These are phyloP conservation scores for Schoenoplectus triqueter DNA, from an alignment of 202 grass and related monocot species.

Conservation along the genomic window DNA sequence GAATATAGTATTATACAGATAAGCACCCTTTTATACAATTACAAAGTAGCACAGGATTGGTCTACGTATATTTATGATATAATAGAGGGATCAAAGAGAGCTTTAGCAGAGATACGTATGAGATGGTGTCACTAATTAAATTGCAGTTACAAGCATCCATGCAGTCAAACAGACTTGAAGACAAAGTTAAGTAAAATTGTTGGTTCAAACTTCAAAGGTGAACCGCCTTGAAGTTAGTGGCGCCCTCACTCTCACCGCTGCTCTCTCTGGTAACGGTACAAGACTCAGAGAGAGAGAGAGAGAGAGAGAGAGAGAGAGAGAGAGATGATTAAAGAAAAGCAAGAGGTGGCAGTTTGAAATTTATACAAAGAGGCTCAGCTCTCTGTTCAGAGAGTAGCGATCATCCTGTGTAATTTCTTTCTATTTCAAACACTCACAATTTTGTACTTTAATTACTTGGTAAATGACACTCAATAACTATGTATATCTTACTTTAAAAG, in stretches of 20 bases:
- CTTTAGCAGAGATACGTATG: neutral
- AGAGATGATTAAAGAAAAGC: conserved; percentile 30
- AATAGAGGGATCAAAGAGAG: neutral
- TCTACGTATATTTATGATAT: conserved; percentile 16
- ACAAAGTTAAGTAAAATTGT: conserved; percentile 49
- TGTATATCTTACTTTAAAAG: neutral
- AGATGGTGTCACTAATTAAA: conserved; percentile 26
- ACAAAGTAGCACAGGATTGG: conserved; percentile 4
- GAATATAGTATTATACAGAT: conserved; percentile 23
- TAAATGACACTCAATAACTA: neutral
- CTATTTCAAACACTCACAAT: neutral
- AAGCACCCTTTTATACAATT: conserved; percentile 17
- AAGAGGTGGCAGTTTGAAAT: conserved; percentile 13
- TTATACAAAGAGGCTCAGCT: conserved; percentile 14
- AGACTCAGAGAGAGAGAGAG: conserved; percentile 6
- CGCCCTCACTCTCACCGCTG: neutral
- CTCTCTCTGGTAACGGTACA: conserved; percentile 4
- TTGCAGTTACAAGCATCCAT: conserved; percentile 16
- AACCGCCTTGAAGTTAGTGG: conserved; percentile 45
- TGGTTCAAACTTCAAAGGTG: conserved; percentile 55
- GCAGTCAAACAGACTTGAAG: conserved; percentile 46
- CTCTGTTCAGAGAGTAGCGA: neutral
- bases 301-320: conserved; percentile 25
- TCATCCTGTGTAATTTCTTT: conserved; percentile 13
- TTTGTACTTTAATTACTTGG: neutral